Conservation (phyloP, 2,329 filamentous ascomycete genomes). For the Leptographium wingfieldii region DNA sequence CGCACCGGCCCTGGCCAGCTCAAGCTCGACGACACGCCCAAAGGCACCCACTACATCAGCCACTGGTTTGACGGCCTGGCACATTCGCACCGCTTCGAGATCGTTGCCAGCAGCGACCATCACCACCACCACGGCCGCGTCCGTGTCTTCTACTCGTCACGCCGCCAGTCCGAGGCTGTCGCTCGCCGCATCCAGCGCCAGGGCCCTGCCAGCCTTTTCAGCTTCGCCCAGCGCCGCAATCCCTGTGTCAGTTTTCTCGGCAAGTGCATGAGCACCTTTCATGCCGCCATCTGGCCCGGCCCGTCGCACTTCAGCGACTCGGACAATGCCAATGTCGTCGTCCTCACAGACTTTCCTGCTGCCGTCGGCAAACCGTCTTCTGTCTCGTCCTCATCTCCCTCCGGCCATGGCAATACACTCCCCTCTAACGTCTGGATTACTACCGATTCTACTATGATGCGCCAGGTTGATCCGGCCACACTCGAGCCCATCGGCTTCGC, state of each 20-base stretch:
- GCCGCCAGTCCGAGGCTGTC: conserved; percentile 51
- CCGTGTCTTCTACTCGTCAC: conserved; percentile 57
- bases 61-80: conserved; percentile 79
- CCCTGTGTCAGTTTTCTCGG: conserved; percentile 62
- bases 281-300: conserved; percentile 7
- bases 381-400: not conserved
- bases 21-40: conserved; percentile 43
- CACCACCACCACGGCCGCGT: not conserved
- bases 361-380: not conserved
- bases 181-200: conserved; percentile 47
- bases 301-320: conserved; percentile 10
- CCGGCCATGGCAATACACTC: conserved; percentile 26
- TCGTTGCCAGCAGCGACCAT: conserved; percentile 26
- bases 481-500: conserved; percentile 59
- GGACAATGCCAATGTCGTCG: conserved; percentile 52
- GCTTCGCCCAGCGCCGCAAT: conserved; percentile 60
- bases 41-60: conserved; percentile 46
- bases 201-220: conserved; percentile 43
- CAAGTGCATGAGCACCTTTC: conserved; percentile 55
- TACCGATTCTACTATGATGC: conserved; percentile 44
- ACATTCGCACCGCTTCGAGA: conserved; percentile 60
- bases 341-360: conserved; percentile 42
- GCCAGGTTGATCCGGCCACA: conserved; percentile 55
- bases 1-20: conserved; percentile 61
- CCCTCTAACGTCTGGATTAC: conserved; percentile 38